Conservation (phyloP, 169 alveolate species). For the Theileria annulata region DNA sequence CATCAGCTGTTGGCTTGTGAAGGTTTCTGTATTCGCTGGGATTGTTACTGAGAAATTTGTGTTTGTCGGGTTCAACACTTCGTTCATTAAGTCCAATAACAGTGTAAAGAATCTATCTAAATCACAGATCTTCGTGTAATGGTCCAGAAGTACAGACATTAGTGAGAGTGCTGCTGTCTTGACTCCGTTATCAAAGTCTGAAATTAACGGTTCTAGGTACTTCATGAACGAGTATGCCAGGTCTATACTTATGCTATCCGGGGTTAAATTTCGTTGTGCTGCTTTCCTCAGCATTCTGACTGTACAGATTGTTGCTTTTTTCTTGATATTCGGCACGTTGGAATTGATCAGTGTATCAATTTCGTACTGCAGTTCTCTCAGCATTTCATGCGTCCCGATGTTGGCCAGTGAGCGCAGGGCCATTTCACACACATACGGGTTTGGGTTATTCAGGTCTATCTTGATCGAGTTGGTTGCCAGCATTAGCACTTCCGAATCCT, state of each 20-base stretch:
- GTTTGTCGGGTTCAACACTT: not conserved
- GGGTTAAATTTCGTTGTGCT: conserved; percentile 44
- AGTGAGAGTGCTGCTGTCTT: conserved; percentile 90
- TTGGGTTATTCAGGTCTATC: conserved; percentile 92
- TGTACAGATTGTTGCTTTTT: conserved; percentile 94
- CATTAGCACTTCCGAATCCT: conserved; percentile 95
- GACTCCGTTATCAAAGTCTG: conserved; percentile 97
- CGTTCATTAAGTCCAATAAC: conserved; percentile 29
- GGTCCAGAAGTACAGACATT: conserved; percentile 87
- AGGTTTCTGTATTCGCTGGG: conserved; percentile 58
- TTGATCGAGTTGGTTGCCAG: conserved; percentile 96
- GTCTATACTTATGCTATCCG: conserved; percentile 67
- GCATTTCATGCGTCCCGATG: conserved; percentile 96
- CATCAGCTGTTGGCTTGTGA: conserved; percentile 57
- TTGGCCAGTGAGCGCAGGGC: conserved; percentile 98
- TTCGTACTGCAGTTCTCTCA: conserved; percentile 87
- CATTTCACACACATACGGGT: conserved; percentile 92
- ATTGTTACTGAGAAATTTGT: conserved; percentile 60
- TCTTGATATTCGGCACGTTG: conserved; percentile 92
- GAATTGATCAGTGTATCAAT: conserved; percentile 90
- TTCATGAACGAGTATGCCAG: conserved; percentile 85
- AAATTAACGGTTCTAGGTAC: conserved; percentile 84
- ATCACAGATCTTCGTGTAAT: conserved; percentile 81
- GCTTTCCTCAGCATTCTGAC: conserved; percentile 70
- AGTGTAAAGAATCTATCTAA: conserved; percentile 36